Evolutionary conservation across 1,284 basidiomycete genomes (phyloP), one percentile per base, ranked within the genome.

Genomic region (Trichosporon ovoides): DNA sequence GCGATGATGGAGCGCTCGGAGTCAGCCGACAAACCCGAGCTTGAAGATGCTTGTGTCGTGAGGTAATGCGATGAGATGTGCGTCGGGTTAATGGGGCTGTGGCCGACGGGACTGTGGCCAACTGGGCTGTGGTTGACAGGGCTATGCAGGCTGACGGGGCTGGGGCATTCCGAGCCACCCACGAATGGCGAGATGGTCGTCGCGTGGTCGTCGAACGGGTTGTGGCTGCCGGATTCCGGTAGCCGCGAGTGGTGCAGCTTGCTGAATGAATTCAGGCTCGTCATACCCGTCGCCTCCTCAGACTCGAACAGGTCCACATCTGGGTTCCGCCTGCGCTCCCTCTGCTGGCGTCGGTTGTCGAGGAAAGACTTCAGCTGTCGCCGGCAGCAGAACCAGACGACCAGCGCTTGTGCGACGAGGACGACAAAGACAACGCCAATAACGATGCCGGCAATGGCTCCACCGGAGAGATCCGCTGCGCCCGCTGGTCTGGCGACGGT

Each of bases 381-480:
- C 14, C 71, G 63, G 52, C 72, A 74, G 64, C 72, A 73, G 64
- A 72, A 71, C 67, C 67, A 76, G 34, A 75, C 35, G 13, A 74
- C 48, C 3, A 64, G 40, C 6, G 53, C 64, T 61, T 72, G 72
- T 1, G 71, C 38, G 20, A 68, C 60, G 13, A 70, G 35, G 9
- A 73, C 64, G 4, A 53, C 63, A 14, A 68, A 54, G 16, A 74
- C 57, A 1, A 65, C 70, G 12, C 63, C 68, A 4, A 74, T 56
- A 18, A 68, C 72, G 22, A 76, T 74, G 7, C 74, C 74, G 18
- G 63, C 72, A 43, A 75, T 71, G 14, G 70, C 64, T 4, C 72
- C 71, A 7, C 66, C 18, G 1, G 33, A 31, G 1, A 56, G 7
- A 12, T 46, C 43, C n/a, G 50, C 19, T 5, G 35, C 43, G 10